These are phyloP conservation scores for Omphalotus olearius DNA, from an alignment of 1,284 basidiomycete genomes.

Conservation along the genomic window DNA sequence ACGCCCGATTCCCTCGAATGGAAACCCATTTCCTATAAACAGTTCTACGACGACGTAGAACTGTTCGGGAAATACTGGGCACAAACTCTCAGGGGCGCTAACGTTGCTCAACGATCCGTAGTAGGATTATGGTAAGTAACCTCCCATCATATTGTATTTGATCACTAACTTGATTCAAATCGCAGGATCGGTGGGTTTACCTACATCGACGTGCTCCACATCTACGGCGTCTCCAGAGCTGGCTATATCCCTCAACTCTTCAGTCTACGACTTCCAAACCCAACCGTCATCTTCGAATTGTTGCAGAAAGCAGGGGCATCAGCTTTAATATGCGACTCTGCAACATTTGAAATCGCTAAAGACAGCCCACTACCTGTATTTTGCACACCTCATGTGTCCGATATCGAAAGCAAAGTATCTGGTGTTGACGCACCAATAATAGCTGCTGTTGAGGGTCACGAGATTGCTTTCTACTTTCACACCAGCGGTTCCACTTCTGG, in stretches of 20 bases:
- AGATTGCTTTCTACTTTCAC: constrained; percentile 65
- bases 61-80: constrained; percentile 54
- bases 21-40: constrained; percentile 46
- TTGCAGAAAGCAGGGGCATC: constrained; percentile 50
- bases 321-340: constrained; percentile 55
- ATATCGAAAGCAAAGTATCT: constrained; percentile 26
- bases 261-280: constrained; percentile 65
- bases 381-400: constrained; percentile 36
- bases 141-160: not conserved
- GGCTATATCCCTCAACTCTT: constrained; percentile 72
- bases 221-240: constrained; percentile 67
- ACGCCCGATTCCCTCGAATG: constrained; percentile 36
- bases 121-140: constrained; percentile 63
- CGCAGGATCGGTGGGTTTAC: constrained; percentile 62
- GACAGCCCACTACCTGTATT: constrained; percentile 44
- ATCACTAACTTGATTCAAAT: constrained; percentile 6
- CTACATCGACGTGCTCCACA: constrained; percentile 63
- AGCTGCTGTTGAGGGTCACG: constrained; percentile 31
- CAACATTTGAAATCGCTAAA: constrained; percentile 33
- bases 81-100: constrained; percentile 34
- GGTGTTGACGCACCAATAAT: constrained; percentile 42
- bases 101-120: constrained; percentile 48
- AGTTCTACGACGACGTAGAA: constrained; percentile 54
- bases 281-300: constrained; percentile 64
- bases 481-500: constrained; percentile 76